Percentiles rank a stretch among this genome's conserved stretches.
These are phyloP conservation scores for Penicillium roqueforti DNA, from an alignment of 495 filamentous ascomycete genomes.

Conservation along the genomic window DNA sequence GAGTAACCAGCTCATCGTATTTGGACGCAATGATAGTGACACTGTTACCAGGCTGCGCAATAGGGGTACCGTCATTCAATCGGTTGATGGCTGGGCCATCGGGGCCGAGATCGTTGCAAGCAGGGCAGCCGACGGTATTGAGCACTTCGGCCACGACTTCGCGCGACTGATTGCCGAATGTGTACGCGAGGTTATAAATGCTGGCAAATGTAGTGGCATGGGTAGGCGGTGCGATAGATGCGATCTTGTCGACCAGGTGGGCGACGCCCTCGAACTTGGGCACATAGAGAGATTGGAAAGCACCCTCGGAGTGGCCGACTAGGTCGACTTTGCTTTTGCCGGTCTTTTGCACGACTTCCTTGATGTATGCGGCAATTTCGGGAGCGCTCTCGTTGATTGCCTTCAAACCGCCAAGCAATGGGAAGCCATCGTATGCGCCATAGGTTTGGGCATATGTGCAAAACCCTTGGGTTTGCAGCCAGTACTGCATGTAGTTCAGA, in stretches of 20 bases:
- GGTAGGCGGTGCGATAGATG: constrained; percentile 49
- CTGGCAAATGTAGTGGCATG: constrained; percentile 46
- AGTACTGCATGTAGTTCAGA: constrained; percentile 49
- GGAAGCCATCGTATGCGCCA: constrained; percentile 45
- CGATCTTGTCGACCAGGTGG: constrained; percentile 41
- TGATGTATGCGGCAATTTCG: constrained; percentile 49
- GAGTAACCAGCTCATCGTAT: constrained; percentile 48
- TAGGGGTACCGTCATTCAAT: constrained; percentile 41
- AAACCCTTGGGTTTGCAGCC: constrained; percentile 47
- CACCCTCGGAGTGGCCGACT: constrained; percentile 54
- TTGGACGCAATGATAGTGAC: constrained; percentile 48
- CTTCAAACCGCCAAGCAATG: constrained; percentile 44
- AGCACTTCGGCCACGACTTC: constrained; percentile 30
- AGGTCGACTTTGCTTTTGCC: constrained; percentile 45
- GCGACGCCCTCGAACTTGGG: constrained; percentile 48
- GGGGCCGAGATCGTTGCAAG: constrained; percentile 44
- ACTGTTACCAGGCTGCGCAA: constrained; percentile 46
- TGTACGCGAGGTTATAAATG: constrained; percentile 44
- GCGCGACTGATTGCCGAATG: constrained; percentile 36
- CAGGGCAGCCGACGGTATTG: constrained; percentile 40
- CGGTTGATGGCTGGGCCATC: constrained; percentile 36
- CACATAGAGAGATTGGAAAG: constrained; percentile 49
- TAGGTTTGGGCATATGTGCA: constrained; percentile 52
- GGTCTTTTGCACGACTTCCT: constrained; percentile 37
- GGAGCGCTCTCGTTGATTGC: constrained; percentile 43